A percentile compares a stretch with the other conserved stretches of the same genome.
These are phyloP conservation scores for Clavispora carvajalis DNA, from an alignment of 805 yeast genomes.

Conservation along the genomic window DNA sequence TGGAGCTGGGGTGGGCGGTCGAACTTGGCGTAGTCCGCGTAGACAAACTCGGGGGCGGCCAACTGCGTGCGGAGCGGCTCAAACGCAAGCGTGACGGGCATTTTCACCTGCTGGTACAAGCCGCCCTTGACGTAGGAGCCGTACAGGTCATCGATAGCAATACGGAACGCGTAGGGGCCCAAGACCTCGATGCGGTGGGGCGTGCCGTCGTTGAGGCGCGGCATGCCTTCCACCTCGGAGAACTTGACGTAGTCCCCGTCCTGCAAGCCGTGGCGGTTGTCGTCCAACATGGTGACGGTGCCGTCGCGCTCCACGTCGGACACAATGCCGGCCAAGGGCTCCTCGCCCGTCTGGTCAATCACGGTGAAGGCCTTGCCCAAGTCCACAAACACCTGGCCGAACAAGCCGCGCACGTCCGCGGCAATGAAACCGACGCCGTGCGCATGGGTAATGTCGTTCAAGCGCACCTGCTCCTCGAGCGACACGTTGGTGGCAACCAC, in stretches of 20 bases:
- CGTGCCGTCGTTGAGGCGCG: conserved; percentile 65
- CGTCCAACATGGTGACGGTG: conserved; percentile 89
- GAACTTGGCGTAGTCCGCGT: conserved; percentile 89
- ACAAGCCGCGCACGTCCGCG: conserved; percentile 80
- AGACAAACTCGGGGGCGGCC: conserved; percentile 68
- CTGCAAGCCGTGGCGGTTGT: conserved; percentile 86
- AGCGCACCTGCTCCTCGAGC: conserved; percentile 66
- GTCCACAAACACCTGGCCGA: conserved; percentile 86
- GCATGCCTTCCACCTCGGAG: conserved; percentile 78
- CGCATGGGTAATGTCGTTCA: conserved; percentile 71
- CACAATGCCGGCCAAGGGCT: conserved; percentile 79
- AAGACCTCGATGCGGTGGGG: conserved; percentile 74
- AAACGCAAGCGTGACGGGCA: conserved; percentile 62
- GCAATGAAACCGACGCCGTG: conserved; percentile 73
- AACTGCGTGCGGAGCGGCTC: conserved; percentile 62
- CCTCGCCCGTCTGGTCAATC: conserved; percentile 88
- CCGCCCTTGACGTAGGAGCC: conserved; percentile 82
- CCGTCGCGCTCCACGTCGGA: conserved; percentile 86
- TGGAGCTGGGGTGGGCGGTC: conserved; percentile 90
- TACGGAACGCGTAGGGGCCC: conserved; percentile 92
- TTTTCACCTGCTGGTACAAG: conserved; percentile 84
- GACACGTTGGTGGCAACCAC: conserved; percentile 76
- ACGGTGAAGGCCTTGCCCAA: conserved; percentile 79
- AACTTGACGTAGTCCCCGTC: conserved; percentile 90
- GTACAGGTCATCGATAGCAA: conserved; percentile 48